Conservation (phyloP, 169 alveolate species). For the Cyclospora cayetanensis region DNA sequence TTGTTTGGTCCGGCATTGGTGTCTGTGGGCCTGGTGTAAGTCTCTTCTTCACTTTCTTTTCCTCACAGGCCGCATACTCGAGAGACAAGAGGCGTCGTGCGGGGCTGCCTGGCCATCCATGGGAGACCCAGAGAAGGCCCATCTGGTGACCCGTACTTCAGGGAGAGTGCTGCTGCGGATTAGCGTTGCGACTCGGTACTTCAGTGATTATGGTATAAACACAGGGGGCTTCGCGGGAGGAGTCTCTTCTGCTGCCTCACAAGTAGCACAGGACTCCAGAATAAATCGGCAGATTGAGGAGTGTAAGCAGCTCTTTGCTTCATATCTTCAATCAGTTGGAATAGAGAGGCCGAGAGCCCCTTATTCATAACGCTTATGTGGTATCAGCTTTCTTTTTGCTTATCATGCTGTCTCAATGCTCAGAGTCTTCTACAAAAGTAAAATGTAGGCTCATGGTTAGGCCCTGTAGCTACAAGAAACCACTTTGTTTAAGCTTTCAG, state of each 20-base stretch:
- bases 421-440: no score
- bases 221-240: neutral
- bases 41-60: no score
- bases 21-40: no score
- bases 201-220: neutral
- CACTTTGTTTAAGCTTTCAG: no score
- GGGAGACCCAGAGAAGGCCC: neutral
- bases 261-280: neutral
- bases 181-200: neutral
- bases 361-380: no score
- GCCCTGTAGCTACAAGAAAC: no score
- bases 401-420: no score
- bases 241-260: neutral
- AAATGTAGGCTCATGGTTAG: no score
- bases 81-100: neutral
- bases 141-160: neutral
- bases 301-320: neutral
- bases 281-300: neutral
- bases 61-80: neutral
- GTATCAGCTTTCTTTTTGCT: no score
- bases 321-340: neutral
- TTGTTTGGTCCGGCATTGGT: no score
- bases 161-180: conserved; percentile 7
- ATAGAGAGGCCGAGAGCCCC: no score
- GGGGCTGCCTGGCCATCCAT: neutral